Evolutionary conservation across 352 stramenopile species (phyloP).

Genomic region (Phytopythium chamaehyphon): DNA sequence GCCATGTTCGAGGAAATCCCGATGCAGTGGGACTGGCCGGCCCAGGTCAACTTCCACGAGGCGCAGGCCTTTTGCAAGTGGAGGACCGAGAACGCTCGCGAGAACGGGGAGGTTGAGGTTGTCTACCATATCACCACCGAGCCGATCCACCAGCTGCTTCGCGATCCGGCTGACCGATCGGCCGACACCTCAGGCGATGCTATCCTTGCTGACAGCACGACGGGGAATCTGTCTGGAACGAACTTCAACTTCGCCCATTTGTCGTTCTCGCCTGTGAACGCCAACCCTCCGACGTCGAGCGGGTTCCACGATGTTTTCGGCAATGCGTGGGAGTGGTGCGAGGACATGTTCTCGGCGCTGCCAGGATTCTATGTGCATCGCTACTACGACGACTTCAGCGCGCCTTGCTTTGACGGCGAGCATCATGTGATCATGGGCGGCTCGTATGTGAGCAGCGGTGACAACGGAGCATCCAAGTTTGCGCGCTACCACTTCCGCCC

Average conservation of each 20-base stretch:
- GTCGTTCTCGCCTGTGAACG: constrained; percentile 90
- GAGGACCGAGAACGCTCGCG: constrained; percentile 43
- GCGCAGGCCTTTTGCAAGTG: constrained; percentile 91
- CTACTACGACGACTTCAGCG: constrained; percentile 97
- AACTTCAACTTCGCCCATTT: constrained; percentile 93
- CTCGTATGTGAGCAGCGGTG: constrained; percentile 93
- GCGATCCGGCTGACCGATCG: constrained; percentile 53
- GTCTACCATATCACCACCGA: constrained; percentile 91
- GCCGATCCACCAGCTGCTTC: constrained; percentile 91
- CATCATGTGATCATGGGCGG: constrained; percentile 96
- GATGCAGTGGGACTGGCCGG: constrained; percentile 96
- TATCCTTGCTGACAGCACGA: constrained; percentile 63
- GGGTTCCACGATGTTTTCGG: constrained; percentile 94
- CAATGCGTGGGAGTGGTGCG: constrained; percentile 96
- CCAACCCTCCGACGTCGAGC: constrained; percentile 51
- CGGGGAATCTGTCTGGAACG: constrained; percentile 42
- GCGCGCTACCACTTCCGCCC: constrained; percentile 95
- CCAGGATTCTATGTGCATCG: constrained; percentile 88
- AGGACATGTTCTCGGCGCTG: constrained; percentile 94
- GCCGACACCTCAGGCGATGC: constrained; percentile 51
- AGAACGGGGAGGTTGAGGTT: constrained; percentile 49
- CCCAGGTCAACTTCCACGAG: constrained; percentile 96
- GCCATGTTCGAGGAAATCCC: constrained; percentile 88
- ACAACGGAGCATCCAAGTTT: constrained; percentile 94
- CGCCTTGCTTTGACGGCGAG: constrained; percentile 97